Evolutionary conservation across 1,284 basidiomycete species (phyloP).

Genomic region (Moesziomyces sp.): DNA sequence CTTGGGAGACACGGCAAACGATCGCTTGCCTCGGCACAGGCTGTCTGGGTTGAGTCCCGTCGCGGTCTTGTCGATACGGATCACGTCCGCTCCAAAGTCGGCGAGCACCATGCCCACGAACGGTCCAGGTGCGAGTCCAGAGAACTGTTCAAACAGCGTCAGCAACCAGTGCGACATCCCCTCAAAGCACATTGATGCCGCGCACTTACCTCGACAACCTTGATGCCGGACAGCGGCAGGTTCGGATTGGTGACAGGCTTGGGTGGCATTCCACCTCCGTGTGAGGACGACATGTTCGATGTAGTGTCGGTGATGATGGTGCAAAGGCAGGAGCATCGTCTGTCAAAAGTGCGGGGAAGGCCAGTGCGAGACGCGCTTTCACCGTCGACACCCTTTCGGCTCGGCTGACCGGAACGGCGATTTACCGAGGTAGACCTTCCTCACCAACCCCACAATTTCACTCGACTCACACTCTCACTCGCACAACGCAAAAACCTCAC

Average conservation of each 20-base stretch:
- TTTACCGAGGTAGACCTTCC: constrained; percentile 37
- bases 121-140: constrained; percentile 83
- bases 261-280: constrained; percentile 21
- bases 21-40: constrained; percentile 79
- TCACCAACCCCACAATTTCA: constrained; percentile 1
- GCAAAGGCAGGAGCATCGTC: neutral
- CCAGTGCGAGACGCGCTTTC: neutral
- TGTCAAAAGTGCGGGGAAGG: constrained; percentile 6
- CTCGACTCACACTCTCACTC: constrained; percentile 6
- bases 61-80: constrained; percentile 77
- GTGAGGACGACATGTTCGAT: constrained; percentile 18
- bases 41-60: constrained; percentile 59
- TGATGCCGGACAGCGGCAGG: constrained; percentile 36
- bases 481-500: neutral
- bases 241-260: constrained; percentile 22
- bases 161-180: neutral
- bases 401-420: constrained; percentile 1
- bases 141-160: constrained; percentile 73
- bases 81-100: constrained; percentile 82
- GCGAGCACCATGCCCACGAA: constrained; percentile 80
- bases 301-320: neutral
- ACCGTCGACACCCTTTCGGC: constrained; percentile 18
- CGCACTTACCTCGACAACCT: constrained; percentile 38
- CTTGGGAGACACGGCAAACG: constrained; percentile 78
- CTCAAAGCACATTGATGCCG: no score